Base-by-base conservation (phyloP, 495 filamentous ascomycete species). In the Penicillium paxilli region DNA sequence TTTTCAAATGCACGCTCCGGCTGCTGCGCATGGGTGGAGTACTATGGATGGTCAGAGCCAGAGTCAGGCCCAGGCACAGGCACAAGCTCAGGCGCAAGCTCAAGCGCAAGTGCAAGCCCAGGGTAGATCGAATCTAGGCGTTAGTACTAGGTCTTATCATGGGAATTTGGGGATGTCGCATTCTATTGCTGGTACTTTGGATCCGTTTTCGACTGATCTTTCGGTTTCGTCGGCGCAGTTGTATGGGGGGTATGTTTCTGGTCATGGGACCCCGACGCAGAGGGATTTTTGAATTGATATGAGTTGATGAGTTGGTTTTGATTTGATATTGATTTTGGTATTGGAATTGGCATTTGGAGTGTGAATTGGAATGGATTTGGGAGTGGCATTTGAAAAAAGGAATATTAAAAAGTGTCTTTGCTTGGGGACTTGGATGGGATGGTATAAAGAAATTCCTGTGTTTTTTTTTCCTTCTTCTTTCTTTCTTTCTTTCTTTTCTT, bases 161-260 rank as follows among this genome's bases (percentile, higher is more conserved):
- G 57, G 58, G 8, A 24, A 60, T 8, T 56, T 72, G 40, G 32
- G 51, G 26, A 45, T 73, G 5, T 60, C 67, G 5, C 60, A 65
- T 21, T 60, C 72, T 5, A 58, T 73, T 9, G 44, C 68, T 7
- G 52, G 62, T 5, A 50, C 62, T 7, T 38, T 77, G 37, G 70
- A 77, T 40, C 55, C 70, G 1, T 71, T 71, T 46, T 45, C 64
- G 6, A 40, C 54, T 3, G 72, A 75, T 17, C n/a, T 75, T 9
- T 59, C 73, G 4, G 54, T 67, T 2, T 54, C 69, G 9, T 59
- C 71, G 2, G 61, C 71, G 2, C 72, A 74, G 21, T 53, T 74
- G 16, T 63, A 54, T 5, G 42, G 60, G 11, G 69, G 63, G 17
- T 77, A 74, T 48, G 53, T 66, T 19, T 49, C 69, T 22, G 51